Evolutionary conservation across 768 basidiomycete species (phyloP), one percentile per base, ranked within the genome.

Genomic region (Kwoniella shandongensis): DNA sequence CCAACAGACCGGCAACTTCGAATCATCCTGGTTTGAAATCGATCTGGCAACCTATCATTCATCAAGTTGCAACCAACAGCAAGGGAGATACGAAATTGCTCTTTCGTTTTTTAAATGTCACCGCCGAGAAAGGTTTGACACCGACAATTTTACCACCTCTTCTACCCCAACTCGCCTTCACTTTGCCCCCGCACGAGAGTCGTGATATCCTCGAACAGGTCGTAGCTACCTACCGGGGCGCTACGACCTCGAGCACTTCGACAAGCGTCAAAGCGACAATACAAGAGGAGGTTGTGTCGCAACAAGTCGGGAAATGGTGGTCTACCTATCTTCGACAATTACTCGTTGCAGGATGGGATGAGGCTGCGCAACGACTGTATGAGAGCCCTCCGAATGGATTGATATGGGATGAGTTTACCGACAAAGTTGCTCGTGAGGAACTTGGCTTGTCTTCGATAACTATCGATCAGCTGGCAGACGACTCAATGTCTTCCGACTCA

Each of bases 1-100:
- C 70, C 0, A 72, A 72, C 38, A 50, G 70, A 51, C 67, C 67
- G 3, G 70, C 70, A 11, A 65, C 59, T 4, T 11, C 20, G 17
- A 42, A 56, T 47, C 56, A 68, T 47, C 59, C 67, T 12, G 45
- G 20, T 0, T 20, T 65, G 1, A 66, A 66, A 35, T 20, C 20
- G 17, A 51, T 53, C 12, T 72, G 67, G 67, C n/a, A 23, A 11
- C 70, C 70, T 4, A 41, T 67, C 6, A 52, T 65, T 23, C 25
- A 49, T 40, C 42, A 48, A 41, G 39, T n/a, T 20, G 41, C 36
- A 38, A 36, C 54, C n/a, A 40, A 27, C 13, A 49, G 42, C 25
- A 29, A 17, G 15, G 30, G 18, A 8, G 59, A 70, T 41, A 15
- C 36, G 7, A 25, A 54, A 4, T 61, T 69, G 18, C 26, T 66